Base-by-base conservation (phyloP, 768 basidiomycete species). In the Kwoniella botswanensis region DNA sequence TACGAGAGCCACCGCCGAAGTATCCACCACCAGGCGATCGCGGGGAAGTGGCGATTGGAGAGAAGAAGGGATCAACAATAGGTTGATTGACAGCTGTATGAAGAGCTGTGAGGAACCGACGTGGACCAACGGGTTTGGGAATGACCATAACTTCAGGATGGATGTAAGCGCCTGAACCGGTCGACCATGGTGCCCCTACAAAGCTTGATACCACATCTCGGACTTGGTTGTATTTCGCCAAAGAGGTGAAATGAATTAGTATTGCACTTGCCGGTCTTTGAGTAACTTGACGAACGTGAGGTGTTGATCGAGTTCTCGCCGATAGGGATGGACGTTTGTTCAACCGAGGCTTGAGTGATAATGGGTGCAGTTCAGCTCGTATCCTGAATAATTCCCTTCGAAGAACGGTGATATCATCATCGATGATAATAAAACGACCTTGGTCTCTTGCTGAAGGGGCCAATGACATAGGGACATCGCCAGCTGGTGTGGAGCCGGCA, bases 41-140 rank as follows among this genome's bases (percentile, higher is more conserved):
- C 0, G 97, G 96, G 0, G 92, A 91, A 0, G 93, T 98, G 0
- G 96, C 96, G 72, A 93, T 98, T n/a, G 97, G 96, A 0, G 88
- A 84, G 79, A 98, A 97, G 82, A 90, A 92, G 0, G 95, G 92
- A 80, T 99, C 96, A 41, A 99, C 89, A 12, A 89, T 80, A 0
- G 97, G 95, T 74, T 90, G 92, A 10, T 88, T 91, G 60, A 93
- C 87, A 1, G 94, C 94, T 4, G 93, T 98, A 81, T 96, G 92
- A 18, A 99, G 86, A 26, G 94, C 92, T 22, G 94, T 95, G 74
- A 99, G 86, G 76, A 98, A 90, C 10, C 96, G 89, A 50, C 96
- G 89, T 7, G 97, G 97, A 4, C 97, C 96, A 18, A 92, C 95
- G 11, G 96, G 96, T 84, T 98, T 99, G 22, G 95, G 96, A 50